Evolutionary conservation across 2,329 filamentous ascomycete species (phyloP), one percentile per base, ranked within the genome.

Genomic region (Fusarium brachygibbosum): DNA sequence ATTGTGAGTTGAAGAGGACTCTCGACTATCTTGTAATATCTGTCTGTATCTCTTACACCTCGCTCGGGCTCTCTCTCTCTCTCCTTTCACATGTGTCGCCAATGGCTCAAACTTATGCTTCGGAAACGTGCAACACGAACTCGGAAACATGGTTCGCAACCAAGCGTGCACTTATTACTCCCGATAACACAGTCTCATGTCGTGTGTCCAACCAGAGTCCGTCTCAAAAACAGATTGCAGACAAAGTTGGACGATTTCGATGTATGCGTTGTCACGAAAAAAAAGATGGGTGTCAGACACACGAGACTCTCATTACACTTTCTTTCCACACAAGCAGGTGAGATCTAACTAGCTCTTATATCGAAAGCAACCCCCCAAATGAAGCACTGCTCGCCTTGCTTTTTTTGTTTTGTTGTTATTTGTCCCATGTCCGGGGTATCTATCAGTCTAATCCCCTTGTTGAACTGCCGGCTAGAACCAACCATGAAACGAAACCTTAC

Each of bases 251-350:
- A 68, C 67, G 34, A 59, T 63, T 60, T 64, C 38, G 64, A 70
- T 60, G 58, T 44, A 64, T 70, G 67, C 50, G 67, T 70, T 70
- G 67, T 68, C 67, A 64, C 48, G 21, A 25, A 21, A 37, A 58
- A 70, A 63, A 70, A 56, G 67, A 57, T 69, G 67, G 67, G 63
- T 69, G 67, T 70, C 63, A 29, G 58, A 41, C 53, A 41, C 53
- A 34, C 37, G 32, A 19, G 38, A 32, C 38, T 48, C 53, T 42
- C 31, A 46, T 56, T 69, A 56, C 40, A 55, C 52, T 66, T 66
- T 52, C 21, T 41, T 42, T 17, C 23, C 9, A 32, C 21, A 12
- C 42, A 66, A 23, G 55, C 34, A 61, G 61, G 61, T 59, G 42
- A 68, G 63, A 41, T 67, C 49, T 66, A 32, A 54, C 41, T 54